Evolutionary conservation across 1,284 basidiomycete species (phyloP).

Genomic region (Volvariella surrecta): DNA sequence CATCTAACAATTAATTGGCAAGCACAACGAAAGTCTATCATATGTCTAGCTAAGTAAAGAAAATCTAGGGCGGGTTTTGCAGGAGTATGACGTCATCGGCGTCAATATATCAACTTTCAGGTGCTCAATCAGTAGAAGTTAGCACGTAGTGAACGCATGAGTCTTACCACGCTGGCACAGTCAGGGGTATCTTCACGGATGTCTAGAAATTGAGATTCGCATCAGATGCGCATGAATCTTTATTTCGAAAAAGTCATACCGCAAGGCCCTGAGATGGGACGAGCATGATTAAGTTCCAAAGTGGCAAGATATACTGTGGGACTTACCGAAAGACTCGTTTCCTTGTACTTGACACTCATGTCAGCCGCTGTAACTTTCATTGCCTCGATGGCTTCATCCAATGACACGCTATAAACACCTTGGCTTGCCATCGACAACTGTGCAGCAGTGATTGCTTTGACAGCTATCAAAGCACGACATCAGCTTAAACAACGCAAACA

Average conservation of each 20-base stretch:
- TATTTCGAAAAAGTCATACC: constrained; percentile 23
- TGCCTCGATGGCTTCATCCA: constrained; percentile 95
- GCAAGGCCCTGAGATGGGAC: constrained; percentile 46
- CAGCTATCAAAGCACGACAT: constrained; percentile 35
- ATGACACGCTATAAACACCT: constrained; percentile 78
- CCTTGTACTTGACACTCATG: constrained; percentile 88
- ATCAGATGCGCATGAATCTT: constrained; percentile 11
- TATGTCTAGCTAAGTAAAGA: no score
- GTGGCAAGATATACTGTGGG: constrained; percentile 7
- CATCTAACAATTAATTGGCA: no score
- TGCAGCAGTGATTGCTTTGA: constrained; percentile 87
- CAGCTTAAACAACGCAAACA: not conserved
- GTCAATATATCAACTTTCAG: no score
- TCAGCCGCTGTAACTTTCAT: constrained; percentile 87
- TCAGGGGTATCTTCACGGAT: constrained; percentile 68
- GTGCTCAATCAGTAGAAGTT: no score
- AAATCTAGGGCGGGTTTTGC: no score
- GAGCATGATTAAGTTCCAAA: not conserved
- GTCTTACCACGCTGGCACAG: constrained; percentile 57
- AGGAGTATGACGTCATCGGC: no score
- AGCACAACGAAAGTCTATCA: no score
- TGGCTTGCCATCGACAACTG: constrained; percentile 90
- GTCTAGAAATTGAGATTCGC: constrained; percentile 30
- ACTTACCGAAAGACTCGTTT: constrained; percentile 81
- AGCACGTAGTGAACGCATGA: not conserved